Base-by-base conservation (phyloP, 2,329 filamentous ascomycete species). In the Cadophora luteo-olivacea region DNA sequence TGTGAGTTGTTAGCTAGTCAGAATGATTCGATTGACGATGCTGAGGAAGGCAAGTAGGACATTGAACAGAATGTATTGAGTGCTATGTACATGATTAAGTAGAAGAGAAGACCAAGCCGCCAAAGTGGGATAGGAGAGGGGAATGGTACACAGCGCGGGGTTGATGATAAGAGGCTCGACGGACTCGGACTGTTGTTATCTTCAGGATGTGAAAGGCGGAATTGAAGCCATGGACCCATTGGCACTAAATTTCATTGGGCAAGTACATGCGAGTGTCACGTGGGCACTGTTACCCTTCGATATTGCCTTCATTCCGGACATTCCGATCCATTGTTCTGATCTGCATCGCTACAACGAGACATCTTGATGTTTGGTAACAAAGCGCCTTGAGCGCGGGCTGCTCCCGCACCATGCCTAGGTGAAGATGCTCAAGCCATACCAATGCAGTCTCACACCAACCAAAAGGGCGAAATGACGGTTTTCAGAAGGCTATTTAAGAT, bases 191-290 rank as follows among this genome's bases (percentile, higher is more conserved):
- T 54, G 24, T 45, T 41, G 57, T 19, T 48, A 48, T 61, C 36
- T 61, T 29, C 80, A 81, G 58, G 78, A 74, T 48, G 74, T 84
- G 1, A 81, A 85, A 65, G 78, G 76, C 7, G 83, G 77, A 0
- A 66, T 84, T 36, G 78, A 83, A 7, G 38, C 38, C 14, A 12
- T 12, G 8, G 71, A 33, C 77, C 0, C 70, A n/a, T 80, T 4
- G 77, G 69, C 51, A 54, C 25, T 78, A 72, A 84, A 84, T 72
- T 32, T 83, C 29, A 81, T 60, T 29, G 25, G 25, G 51, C 25
- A 54, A 25, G 51, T 32, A 32, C 25, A 54, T 32, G 51, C 51
- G 51, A 22, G 16, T 48, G 19, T 48, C 45, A 48, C 45, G 45
- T 48, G 45, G 33, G 33, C 33, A 5, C 33, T 11, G 33, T 36